These are phyloP conservation scores for Dactylellina sp. DNA, from an alignment of 2,329 filamentous ascomycete genomes.

Conservation along the genomic window DNA sequence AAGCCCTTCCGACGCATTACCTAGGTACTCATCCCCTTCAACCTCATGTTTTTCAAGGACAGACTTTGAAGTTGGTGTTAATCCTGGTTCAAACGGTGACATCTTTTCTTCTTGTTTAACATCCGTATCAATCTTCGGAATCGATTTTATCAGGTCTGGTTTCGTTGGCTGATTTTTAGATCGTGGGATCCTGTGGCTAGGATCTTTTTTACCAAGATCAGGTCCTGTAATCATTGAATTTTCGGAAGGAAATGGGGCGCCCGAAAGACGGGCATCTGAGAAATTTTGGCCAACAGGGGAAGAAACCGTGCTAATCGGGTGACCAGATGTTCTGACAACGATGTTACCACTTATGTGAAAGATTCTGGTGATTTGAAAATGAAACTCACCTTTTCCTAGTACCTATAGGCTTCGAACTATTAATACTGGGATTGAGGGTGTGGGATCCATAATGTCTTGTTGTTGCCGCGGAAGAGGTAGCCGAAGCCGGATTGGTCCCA, in stretches of 20 bases:
- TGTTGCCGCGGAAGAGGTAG: not conserved
- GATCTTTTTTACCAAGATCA: slow-evolving; percentile 24
- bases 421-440: not conserved
- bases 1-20: slow-evolving; percentile 3
- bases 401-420: slow-evolving; percentile 16
- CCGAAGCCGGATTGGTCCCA: slow-evolving; percentile 1
- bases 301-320: slow-evolving; percentile 13
- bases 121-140: slow-evolving; percentile 16
- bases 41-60: slow-evolving; percentile 11
- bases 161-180: slow-evolving; percentile 33
- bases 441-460: slow-evolving; percentile 24
- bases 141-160: slow-evolving; percentile 14
- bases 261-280: slow-evolving; percentile 13
- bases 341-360: not conserved
- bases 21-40: slow-evolving; percentile 7
- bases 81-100: slow-evolving; percentile 26
- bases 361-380: not conserved
- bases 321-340: slow-evolving; percentile 25
- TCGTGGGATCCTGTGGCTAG: slow-evolving; percentile 26
- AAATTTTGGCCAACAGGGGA: slow-evolving; percentile 41
- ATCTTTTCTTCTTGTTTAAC: slow-evolving; percentile 44
- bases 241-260: not conserved
- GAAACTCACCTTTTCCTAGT: slow-evolving; percentile 33
- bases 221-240: not conserved
- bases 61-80: not conserved